These are phyloP conservation scores for Phialophora verrucosa DNA, from an alignment of 2,329 filamentous ascomycete species.

Conservation along the genomic window DNA sequence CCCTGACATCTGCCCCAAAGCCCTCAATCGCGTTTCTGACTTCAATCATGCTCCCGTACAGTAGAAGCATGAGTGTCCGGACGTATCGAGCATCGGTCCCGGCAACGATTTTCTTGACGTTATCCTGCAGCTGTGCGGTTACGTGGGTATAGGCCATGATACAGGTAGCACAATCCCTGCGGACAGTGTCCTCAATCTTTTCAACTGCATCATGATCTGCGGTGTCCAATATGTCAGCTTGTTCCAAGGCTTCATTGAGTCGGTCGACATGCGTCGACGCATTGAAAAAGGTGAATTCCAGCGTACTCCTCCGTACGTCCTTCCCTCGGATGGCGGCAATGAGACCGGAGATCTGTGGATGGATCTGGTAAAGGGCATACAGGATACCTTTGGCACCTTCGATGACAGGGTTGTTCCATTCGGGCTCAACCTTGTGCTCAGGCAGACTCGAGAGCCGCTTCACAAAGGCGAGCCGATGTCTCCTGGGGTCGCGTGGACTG, in stretches of 20 bases:
- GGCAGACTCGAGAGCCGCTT: conserved; percentile 63
- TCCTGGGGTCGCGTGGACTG: conserved; percentile 51
- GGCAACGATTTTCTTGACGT: conserved; percentile 58
- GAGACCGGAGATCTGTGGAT: conserved; percentile 54
- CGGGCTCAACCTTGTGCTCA: conserved; percentile 59
- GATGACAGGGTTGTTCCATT: conserved; percentile 57
- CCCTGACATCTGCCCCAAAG: conserved; percentile 52
- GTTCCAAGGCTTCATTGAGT: conserved; percentile 60
- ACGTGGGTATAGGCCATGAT: conserved; percentile 58
- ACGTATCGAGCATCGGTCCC: conserved; percentile 63
- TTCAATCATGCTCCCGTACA: conserved; percentile 64
- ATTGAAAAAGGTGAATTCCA: conserved; percentile 63
- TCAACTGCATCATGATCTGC: conserved; percentile 57
- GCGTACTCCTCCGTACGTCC: conserved; percentile 55
- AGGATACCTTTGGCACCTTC: conserved; percentile 62
- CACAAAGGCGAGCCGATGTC: conserved; percentile 51
- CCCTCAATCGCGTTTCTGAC: conserved; percentile 63
- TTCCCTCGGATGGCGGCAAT: conserved; percentile 54
- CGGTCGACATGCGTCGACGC: conserved; percentile 63
- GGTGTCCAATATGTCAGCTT: conserved; percentile 55
- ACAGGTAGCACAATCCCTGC: conserved; percentile 55
- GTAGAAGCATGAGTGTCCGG: conserved; percentile 63
- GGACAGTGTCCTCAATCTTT: conserved; percentile 50
- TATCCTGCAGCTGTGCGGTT: conserved; percentile 55
- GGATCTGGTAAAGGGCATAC: conserved; percentile 60